Evolutionary conservation across 768 basidiomycete genomes (phyloP).

Genomic region (Mycena galopus): DNA sequence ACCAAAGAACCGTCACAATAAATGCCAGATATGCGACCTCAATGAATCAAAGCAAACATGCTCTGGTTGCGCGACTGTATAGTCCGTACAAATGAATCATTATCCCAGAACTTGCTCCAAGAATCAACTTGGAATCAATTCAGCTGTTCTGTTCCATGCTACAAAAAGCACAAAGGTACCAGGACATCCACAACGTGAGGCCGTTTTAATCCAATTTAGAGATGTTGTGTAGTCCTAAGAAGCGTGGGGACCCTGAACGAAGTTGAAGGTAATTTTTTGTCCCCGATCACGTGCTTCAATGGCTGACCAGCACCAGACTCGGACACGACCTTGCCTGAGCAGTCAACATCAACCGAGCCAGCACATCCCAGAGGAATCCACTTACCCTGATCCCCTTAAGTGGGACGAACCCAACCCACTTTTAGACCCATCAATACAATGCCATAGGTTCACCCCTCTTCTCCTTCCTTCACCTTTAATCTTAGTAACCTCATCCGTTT

Average conservation of each 20-base stretch:
- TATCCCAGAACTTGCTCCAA: background rate
- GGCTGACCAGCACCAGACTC: background rate
- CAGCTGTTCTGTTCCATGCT: no score
- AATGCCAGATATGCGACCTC: constrained; percentile 73
- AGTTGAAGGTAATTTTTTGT: constrained; percentile 7
- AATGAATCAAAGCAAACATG: constrained; percentile 80
- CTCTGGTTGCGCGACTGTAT: constrained; percentile 71
- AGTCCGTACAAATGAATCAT: constrained; percentile 61
- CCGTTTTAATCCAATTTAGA: no score
- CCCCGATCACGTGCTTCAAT: background rate
- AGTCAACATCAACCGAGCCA: constrained; percentile 26
- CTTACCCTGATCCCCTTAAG: constrained; percentile 87
- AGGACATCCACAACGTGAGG: no score
- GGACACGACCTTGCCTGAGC: background rate
- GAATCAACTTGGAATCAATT: no score
- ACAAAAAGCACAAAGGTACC: no score
- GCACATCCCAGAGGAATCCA: constrained; percentile 80
- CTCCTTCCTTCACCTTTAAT: background rate
- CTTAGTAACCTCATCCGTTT: background rate
- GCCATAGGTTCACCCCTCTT: constrained; percentile 74
- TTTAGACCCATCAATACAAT: constrained; percentile 79
- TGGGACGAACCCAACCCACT: constrained; percentile 88
- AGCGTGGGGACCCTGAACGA: background rate
- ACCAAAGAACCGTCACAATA: constrained; percentile 41
- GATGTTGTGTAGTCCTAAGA: constrained; percentile 14